Evolutionary conservation across 2,329 filamentous ascomycete genomes (phyloP).

Genomic region (Diaporthe citri): DNA sequence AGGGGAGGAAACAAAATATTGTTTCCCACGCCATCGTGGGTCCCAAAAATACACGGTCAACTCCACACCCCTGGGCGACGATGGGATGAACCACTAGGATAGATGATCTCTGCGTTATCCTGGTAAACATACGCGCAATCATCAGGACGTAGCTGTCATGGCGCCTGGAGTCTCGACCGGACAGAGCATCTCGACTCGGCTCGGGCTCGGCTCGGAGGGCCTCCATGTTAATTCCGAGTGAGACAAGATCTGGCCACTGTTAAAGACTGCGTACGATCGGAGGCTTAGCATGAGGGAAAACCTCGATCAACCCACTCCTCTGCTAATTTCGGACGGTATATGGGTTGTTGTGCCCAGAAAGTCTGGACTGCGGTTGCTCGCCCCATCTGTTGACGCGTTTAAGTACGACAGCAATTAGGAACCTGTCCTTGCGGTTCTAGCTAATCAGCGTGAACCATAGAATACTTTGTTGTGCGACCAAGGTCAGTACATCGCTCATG

Average conservation of each 20-base stretch:
- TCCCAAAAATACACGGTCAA: neutral
- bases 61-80: neutral
- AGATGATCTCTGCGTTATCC: neutral
- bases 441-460: neutral
- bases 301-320: conserved; percentile 12
- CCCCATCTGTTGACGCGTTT: conserved; percentile 3
- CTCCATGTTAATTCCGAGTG: conserved; percentile 9
- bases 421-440: no score
- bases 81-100: conserved; percentile 12
- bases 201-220: conserved; percentile 20
- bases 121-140: conserved; percentile 11
- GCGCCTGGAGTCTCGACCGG: neutral
- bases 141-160: neutral
- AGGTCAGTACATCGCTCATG: neutral
- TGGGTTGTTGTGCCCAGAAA: neutral
- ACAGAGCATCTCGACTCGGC: conserved; percentile 8
- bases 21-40: conserved; percentile 2
- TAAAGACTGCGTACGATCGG: neutral
- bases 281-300: neutral
- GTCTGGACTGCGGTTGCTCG: neutral
- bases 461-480: no score
- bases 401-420: conserved; percentile 4
- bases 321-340: conserved; percentile 12
- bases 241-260: neutral
- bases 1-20: conserved; percentile 5